Evolutionary conservation across 495 filamentous ascomycete species (phyloP).

Genomic region (Extremus antarcticus): DNA sequence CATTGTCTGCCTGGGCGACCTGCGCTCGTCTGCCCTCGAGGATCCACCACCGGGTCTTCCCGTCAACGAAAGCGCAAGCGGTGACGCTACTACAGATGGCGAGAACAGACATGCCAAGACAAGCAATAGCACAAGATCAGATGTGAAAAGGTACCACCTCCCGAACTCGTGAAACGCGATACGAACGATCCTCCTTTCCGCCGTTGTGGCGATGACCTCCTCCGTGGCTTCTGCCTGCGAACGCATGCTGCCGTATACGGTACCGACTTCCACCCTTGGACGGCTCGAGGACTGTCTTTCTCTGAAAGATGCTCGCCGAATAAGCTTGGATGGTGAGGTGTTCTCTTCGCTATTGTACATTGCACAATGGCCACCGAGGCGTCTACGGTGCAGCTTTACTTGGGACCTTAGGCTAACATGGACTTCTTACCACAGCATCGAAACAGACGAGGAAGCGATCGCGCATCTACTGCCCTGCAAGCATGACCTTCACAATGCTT

Average conservation of each 20-base stretch:
- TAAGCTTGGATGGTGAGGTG: conserved; percentile 23
- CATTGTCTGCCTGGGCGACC: conserved; percentile 90
- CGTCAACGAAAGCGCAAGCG: conserved; percentile 13
- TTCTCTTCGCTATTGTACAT: conserved; percentile 6
- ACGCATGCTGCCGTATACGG: conserved; percentile 12
- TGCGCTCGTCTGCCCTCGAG: conserved; percentile 50
- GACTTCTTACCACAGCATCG: conserved; percentile 3
- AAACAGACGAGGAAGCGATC: conserved; percentile 41
- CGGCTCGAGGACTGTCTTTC: conserved; percentile 21
- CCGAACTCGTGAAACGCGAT: conserved; percentile 10
- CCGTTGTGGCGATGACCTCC: conserved; percentile 10
- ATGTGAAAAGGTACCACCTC: conserved; percentile 17
- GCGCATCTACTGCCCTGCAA: conserved; percentile 64
- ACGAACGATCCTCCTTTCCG: conserved; percentile 4
- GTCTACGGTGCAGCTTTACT: conserved; percentile 7
- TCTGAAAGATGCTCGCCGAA: conserved; percentile 24
- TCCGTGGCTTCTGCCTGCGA: conserved; percentile 1
- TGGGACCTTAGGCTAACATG: conserved; percentile 6
- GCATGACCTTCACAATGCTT: conserved; percentile 84
- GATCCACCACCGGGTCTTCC: conserved; percentile 37
- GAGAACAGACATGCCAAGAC: neutral
- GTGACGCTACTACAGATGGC: conserved; percentile 3
- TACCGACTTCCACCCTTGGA: conserved; percentile 23
- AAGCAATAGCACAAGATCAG: neutral
- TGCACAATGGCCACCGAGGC: conserved; percentile 10